A percentile compares a stretch with the other conserved stretches of the same genome.
Evolutionary conservation across 1,284 basidiomycete genomes (phyloP).

Genomic region (Ganoderma sp.): DNA sequence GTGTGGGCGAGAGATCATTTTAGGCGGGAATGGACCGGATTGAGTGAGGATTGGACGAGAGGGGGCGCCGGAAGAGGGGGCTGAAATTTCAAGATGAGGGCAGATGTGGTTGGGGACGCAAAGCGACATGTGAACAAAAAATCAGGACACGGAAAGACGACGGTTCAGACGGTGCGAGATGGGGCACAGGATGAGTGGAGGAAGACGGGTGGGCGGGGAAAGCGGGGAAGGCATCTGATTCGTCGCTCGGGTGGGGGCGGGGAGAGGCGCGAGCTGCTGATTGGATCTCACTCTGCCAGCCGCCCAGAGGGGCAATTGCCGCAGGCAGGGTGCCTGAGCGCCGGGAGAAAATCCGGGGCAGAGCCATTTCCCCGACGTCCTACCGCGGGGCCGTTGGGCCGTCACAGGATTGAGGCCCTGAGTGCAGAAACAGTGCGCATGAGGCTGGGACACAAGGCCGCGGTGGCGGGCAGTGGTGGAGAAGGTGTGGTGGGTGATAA

Average conservation of each 20-base stretch:
- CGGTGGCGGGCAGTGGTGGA: slow-evolving; percentile 8
- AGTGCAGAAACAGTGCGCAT: slow-evolving; percentile 11
- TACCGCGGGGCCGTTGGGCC: slow-evolving; percentile 18
- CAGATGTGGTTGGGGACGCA: not conserved
- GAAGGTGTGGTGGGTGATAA: slow-evolving; percentile 3
- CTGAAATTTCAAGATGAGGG: not conserved
- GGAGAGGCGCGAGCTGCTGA: slow-evolving; percentile 1
- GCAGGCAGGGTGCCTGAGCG: slow-evolving; percentile 27
- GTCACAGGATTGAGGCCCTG: slow-evolving; percentile 9
- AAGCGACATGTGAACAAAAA: not conserved
- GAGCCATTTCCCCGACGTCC: slow-evolving; percentile 27
- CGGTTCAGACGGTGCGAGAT: not conserved
- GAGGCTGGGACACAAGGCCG: not conserved
- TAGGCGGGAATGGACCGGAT: slow-evolving; percentile 20
- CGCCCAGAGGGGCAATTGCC: slow-evolving; percentile 24
- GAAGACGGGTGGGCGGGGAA: slow-evolving; percentile 2
- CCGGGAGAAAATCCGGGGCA: slow-evolving; percentile 32
- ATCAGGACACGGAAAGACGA: not conserved
- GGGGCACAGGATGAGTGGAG: slow-evolving; percentile 1
- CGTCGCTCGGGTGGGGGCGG: slow-evolving; percentile 10
- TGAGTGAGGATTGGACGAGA: slow-evolving; percentile 18
- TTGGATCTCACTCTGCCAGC: slow-evolving; percentile 7
- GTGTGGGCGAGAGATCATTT: slow-evolving; percentile 1
- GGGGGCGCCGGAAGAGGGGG: not conserved
- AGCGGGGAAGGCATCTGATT: slow-evolving; percentile 14